Conservation (phyloP, 805 yeast genomes). For the Nakazawaea anatomiae region DNA sequence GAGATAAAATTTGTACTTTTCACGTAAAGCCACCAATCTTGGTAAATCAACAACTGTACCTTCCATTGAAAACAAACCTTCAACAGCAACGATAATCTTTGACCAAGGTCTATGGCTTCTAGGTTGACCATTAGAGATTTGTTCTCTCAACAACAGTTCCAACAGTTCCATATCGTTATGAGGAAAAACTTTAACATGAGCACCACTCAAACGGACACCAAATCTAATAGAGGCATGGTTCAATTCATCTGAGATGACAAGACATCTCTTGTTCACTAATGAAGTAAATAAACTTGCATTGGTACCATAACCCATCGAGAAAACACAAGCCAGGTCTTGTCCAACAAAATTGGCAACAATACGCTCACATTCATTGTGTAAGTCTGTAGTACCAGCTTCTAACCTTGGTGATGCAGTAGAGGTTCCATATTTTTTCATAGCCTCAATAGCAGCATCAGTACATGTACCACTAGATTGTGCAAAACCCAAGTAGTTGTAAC, state of each 20-base stretch:
- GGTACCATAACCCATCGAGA: slow-evolving; percentile 95
- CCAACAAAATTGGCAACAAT: slow-evolving; percentile 84
- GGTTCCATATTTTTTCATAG: slow-evolving; percentile 67
- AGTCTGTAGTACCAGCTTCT: slow-evolving; percentile 66
- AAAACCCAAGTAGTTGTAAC: slow-evolving; percentile 93
- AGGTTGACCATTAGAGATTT: slow-evolving; percentile 91
- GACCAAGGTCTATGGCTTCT: slow-evolving; percentile 96
- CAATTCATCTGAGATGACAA: slow-evolving; percentile 89
- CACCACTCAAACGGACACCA: slow-evolving; percentile 90
- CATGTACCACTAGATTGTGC: slow-evolving; percentile 94
- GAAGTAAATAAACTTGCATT: slow-evolving; percentile 84
- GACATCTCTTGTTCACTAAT: slow-evolving; percentile 77
- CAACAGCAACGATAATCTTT: slow-evolving; percentile 78
- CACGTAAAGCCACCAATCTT: slow-evolving; percentile 59
- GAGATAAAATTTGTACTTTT: slow-evolving; percentile 82
- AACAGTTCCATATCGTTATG: slow-evolving; percentile 85
- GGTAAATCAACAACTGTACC: slow-evolving; percentile 88
- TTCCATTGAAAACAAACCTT: slow-evolving; percentile 90
- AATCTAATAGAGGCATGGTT: slow-evolving; percentile 95
- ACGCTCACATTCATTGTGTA: slow-evolving; percentile 69
- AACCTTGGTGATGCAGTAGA: slow-evolving; percentile 75
- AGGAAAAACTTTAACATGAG: slow-evolving; percentile 84
- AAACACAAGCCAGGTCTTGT: slow-evolving; percentile 79
- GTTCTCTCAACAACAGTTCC: slow-evolving; percentile 73
- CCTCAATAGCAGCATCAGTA: slow-evolving; percentile 66